Evolutionary conservation across 2,329 filamentous ascomycete genomes (phyloP).

Genomic region (Grosmannia clavigera): DNA sequence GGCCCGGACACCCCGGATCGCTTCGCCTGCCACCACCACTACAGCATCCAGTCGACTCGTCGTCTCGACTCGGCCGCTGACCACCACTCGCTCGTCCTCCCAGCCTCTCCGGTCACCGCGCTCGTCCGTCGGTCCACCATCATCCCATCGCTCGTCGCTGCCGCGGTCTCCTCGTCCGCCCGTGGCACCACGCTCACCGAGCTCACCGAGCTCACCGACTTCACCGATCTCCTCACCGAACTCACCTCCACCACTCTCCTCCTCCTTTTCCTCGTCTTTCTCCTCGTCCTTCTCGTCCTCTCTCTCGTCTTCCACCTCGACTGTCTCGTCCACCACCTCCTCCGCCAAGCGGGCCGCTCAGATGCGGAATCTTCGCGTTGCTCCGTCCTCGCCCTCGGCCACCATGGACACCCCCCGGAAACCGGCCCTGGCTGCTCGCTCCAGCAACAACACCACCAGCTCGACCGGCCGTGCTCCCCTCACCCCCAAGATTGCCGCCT

Average conservation of each 20-base stretch:
- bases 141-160: no score
- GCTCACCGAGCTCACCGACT: not conserved
- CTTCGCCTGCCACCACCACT: not conserved
- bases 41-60: not conserved
- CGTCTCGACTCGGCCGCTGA: not conserved
- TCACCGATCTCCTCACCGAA: no score
- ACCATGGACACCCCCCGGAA: conserved; percentile 36
- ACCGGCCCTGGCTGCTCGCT: conserved; percentile 44
- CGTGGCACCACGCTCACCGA: no score
- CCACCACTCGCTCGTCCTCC: not conserved
- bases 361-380: conserved; percentile 7
- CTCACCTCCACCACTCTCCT: no score
- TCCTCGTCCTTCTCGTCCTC: not conserved
- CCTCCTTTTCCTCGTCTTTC: not conserved
- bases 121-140: no score
- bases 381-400: conserved; percentile 8
- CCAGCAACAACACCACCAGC: conserved; percentile 18
- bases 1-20: not conserved
- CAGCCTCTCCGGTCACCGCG: no score
- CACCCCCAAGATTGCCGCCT: conserved; percentile 42
- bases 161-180: no score
- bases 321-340: not conserved
- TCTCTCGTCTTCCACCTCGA: not conserved
- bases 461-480: conserved; percentile 27
- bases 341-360: conserved; percentile 9